These are phyloP conservation scores for Syncephalis plumigaleata DNA, from an alignment of 371 early-diverging fungal genomes.

Conservation along the genomic window DNA sequence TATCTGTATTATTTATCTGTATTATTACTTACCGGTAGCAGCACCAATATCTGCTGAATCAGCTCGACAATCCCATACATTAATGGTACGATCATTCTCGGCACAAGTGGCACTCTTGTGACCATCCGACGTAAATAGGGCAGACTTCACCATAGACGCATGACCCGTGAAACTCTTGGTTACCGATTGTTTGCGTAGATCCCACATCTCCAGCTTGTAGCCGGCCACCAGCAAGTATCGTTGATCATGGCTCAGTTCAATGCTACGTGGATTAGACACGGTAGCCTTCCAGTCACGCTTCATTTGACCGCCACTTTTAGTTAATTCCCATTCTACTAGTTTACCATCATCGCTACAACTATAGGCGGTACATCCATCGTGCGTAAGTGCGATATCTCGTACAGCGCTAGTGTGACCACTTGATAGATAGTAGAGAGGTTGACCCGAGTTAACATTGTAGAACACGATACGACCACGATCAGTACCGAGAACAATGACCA, in stretches of 20 bases:
- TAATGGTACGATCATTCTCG: constrained; percentile 55
- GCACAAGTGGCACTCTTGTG: constrained; percentile 43
- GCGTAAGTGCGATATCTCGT: constrained; percentile 43
- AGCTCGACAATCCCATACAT: constrained; percentile 52
- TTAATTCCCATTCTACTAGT: constrained; percentile 57
- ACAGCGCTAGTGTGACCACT: constrained; percentile 44
- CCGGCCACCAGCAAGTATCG: constrained; percentile 38
- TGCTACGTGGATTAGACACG: constrained; percentile 28
- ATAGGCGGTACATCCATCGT: constrained; percentile 34
- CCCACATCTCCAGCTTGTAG: constrained; percentile 47
- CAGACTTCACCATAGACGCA: constrained; percentile 36
- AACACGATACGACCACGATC: constrained; percentile 40
- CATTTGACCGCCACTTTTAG: constrained; percentile 19
- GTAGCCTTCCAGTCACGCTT: constrained; percentile 25
- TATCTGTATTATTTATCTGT: neutral
- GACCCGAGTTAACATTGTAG: constrained; percentile 43
- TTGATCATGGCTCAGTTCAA: constrained; percentile 38
- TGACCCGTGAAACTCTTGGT: constrained; percentile 56
- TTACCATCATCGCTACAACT: constrained; percentile 45
- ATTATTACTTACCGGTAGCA: constrained; percentile 18
- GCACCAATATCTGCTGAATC: constrained; percentile 27
- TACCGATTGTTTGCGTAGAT: constrained; percentile 23
- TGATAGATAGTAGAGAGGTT: constrained; percentile 25
- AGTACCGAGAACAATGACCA: constrained; percentile 44
- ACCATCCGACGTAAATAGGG: constrained; percentile 35